Percentiles rank a stretch among this genome's conserved stretches.
These are phyloP conservation scores for Daldinia bambusicola DNA, from an alignment of 495 filamentous ascomycete species.

Conservation along the genomic window DNA sequence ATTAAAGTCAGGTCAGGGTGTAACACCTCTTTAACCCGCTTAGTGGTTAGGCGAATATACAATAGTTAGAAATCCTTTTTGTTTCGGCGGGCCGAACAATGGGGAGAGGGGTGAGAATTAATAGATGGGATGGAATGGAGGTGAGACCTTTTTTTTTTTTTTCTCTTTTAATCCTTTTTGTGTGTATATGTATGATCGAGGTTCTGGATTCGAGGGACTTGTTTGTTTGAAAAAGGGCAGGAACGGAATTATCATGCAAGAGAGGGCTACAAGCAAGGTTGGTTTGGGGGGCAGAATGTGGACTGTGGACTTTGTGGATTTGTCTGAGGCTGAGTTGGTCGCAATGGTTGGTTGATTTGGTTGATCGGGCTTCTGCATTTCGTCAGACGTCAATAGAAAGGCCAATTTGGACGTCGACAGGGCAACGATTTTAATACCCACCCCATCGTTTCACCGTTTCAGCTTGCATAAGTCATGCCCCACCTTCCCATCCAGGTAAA, in stretches of 20 bases:
- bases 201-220: conserved; percentile 30
- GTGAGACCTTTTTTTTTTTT: conserved; percentile 40
- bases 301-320: conserved; percentile 19
- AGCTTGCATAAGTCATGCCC: conserved; percentile 30
- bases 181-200: conserved; percentile 18
- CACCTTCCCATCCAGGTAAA: conserved; percentile 12
- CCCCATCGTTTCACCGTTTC: conserved; percentile 36
- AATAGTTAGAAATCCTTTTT: no score
- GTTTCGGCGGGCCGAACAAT: conserved; percentile 19
- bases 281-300: conserved; percentile 10
- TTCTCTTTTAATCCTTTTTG: no score
- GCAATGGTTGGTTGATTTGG: conserved; percentile 44
- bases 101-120: neutral
- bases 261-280: conserved; percentile 8
- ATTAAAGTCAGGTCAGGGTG: conserved; percentile 1
- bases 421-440: conserved; percentile 35
- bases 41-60: conserved; percentile 28
- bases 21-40: neutral
- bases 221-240: conserved; percentile 18
- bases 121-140: conserved; percentile 42
- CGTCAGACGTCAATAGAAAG: conserved; percentile 49
- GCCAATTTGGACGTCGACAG: conserved; percentile 40
- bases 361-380: conserved; percentile 43
- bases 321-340: conserved; percentile 35
- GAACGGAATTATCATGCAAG: neutral